Conservation (phyloP, 257 asterid genomes). For the Knoxia roxburghii region DNA sequence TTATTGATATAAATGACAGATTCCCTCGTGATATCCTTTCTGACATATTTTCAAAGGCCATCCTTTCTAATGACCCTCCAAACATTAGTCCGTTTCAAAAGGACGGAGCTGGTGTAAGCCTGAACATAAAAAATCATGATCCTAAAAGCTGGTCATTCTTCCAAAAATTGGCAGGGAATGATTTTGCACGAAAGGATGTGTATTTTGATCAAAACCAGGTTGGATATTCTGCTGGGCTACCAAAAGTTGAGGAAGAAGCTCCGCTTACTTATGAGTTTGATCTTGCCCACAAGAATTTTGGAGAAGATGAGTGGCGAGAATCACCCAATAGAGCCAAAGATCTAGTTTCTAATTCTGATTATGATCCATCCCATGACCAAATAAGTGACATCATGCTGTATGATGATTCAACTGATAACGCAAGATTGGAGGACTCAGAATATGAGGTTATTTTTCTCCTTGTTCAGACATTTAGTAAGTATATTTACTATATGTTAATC, state of each 20-base stretch:
- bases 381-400: constrained; percentile 40
- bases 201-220: constrained; percentile 90
- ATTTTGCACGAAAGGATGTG: constrained; percentile 65
- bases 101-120: constrained; percentile 71
- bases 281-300: constrained; percentile 37
- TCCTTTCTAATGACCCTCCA: constrained; percentile 53
- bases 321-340: constrained; percentile 37
- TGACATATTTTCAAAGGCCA: constrained; percentile 74
- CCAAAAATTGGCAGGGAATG: constrained; percentile 84
- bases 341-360: constrained; percentile 34
- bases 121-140: constrained; percentile 80
- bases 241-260: constrained; percentile 56
- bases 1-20: constrained; percentile 87
- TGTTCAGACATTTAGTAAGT: background rate
- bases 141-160: constrained; percentile 95
- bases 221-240: constrained; percentile 46
- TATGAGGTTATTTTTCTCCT: constrained; percentile 48
- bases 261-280: constrained; percentile 50
- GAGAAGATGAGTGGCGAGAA: constrained; percentile 34
- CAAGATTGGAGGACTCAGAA: constrained; percentile 46
- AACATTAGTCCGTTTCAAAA: constrained; percentile 47
- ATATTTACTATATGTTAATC: background rate
- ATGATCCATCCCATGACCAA: constrained; percentile 34
- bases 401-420: constrained; percentile 52
- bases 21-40: constrained; percentile 86